Percentiles rank a stretch among this genome's conserved stretches.
Evolutionary conservation across 768 basidiomycete species (phyloP).

Genomic region (Russula sp.): DNA sequence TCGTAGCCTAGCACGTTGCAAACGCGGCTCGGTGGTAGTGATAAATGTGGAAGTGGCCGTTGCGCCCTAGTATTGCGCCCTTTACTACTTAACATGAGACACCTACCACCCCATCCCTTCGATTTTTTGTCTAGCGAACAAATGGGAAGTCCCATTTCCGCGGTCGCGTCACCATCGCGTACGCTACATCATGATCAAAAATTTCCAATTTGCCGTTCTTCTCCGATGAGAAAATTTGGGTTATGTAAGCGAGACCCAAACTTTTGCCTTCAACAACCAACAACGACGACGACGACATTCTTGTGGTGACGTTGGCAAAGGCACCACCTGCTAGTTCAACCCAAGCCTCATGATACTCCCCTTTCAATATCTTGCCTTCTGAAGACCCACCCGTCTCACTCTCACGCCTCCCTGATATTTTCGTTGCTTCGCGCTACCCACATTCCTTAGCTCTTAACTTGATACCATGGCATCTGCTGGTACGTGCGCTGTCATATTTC

Average conservation of each 20-base stretch:
- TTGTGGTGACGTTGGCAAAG: constrained; percentile 7
- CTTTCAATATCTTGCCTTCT: constrained; percentile 3
- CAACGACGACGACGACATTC: constrained; percentile 9
- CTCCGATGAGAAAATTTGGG: neutral
- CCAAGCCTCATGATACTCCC: constrained; percentile 13
- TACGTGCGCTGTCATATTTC: constrained; percentile 6
- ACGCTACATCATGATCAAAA: neutral
- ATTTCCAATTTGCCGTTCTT: neutral
- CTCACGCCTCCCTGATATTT: neutral
- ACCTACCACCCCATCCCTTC: neutral
- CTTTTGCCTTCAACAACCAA: constrained; percentile 14
- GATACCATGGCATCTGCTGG: constrained; percentile 13
- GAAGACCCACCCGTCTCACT: neutral
- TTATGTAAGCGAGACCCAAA: constrained; percentile 20
- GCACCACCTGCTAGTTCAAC: neutral
- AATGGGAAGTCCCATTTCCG: neutral
- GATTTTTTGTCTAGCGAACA: neutral
- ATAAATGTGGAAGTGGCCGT: neutral
- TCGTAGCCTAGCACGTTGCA: neutral
- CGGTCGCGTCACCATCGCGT: constrained; percentile 5
- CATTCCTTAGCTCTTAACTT: constrained; percentile 12
- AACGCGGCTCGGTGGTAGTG: neutral
- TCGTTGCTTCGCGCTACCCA: constrained; percentile 15
- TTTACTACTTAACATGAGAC: neutral
- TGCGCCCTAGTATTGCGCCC: neutral